Conservation (phyloP, 768 basidiomycete species). For the Vishniacozyma victoriae region DNA sequence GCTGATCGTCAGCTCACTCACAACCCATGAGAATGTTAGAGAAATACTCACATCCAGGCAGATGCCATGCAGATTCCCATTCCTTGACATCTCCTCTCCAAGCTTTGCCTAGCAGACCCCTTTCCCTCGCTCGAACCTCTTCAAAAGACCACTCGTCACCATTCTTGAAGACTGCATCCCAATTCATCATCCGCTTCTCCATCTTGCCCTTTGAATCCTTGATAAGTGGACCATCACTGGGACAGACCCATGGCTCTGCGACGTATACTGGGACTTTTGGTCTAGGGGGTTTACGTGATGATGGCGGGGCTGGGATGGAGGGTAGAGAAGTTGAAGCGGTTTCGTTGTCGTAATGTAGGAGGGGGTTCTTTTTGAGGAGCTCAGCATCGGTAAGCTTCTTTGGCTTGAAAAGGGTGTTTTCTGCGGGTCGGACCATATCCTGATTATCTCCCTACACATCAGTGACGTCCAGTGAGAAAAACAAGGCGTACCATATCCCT, state of each 20-base stretch:
- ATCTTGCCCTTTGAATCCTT: constrained; percentile 33
- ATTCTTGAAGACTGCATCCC: constrained; percentile 63
- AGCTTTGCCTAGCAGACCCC: constrained; percentile 39
- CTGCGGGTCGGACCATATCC: constrained; percentile 28
- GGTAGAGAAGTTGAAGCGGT: constrained; percentile 16
- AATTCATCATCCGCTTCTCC: constrained; percentile 45
- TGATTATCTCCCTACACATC: not conserved
- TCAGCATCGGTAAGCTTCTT: constrained; percentile 47
- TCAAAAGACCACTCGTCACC: constrained; percentile 76
- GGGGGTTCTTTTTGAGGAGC: constrained; percentile 48
- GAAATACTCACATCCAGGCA: constrained; percentile 37
- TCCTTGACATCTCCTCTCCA: constrained; percentile 34
- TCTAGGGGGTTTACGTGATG: constrained; percentile 26
- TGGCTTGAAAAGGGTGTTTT: constrained; percentile 40
- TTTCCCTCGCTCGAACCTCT: constrained; percentile 53
- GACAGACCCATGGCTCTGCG: constrained; percentile 33
- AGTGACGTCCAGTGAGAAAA: not conserved
- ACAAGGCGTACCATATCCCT: constrained; percentile 47
- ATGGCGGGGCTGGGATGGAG: constrained; percentile 27
- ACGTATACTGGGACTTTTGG: constrained; percentile 5
- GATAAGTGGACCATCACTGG: constrained; percentile 37
- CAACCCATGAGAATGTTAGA: not conserved
- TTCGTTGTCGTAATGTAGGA: constrained; percentile 45
- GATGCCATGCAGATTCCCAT: constrained; percentile 44
- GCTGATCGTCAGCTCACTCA: constrained; percentile 19